Base-by-base conservation (phyloP, 2,329 filamentous ascomycete species). In the Alternaria angustiovoidea region DNA sequence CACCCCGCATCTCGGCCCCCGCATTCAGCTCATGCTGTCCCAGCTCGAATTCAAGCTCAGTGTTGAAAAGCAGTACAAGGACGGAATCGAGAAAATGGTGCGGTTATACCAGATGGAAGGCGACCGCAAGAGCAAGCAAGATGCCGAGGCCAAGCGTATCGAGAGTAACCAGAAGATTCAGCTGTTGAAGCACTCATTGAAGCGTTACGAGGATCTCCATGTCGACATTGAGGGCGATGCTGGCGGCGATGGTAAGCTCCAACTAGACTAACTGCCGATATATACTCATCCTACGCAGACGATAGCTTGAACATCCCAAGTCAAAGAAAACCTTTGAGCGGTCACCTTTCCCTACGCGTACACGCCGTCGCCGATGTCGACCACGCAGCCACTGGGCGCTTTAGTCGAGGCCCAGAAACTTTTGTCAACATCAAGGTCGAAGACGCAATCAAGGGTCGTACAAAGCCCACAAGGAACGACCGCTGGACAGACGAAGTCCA, bases 81-180 rank as follows among this genome's bases (percentile, higher is more conserved):
- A 96, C 75, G 95, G 95, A 63, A 95, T 99, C 70, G 95, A 99
- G 81, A 99, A 99, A 83, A 98, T 99, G 95, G 92, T 97, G 47
- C 93, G 95, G 78, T 85, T 99, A 36, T 99, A 99, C 77, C 90
- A 95, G 76, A 95, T 98, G 86, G 95, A 98, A 79, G 94, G 95
- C 30, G 95, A 99, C 77, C 89, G 94, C 70, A 97, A 97, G 84
- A 98, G 94, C 82, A 92, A 91, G 78, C 89, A 91, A 59, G 95
- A 99, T 79, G 95, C 95, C 42, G 93, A 96, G 71, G 92, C 90
- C 51, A 89, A 93, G 74, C 88, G 91, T 59, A 90, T 96, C 62
- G 95, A 99, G 81, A 98, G 94, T 81, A 97, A 94, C 78, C 94
- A 98, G 80, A 99, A 99, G 83, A 97, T 99, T 49, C 89, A 97